Conservation (phyloP, 2,329 filamentous ascomycete genomes). For the Epichloe bromicola region DNA sequence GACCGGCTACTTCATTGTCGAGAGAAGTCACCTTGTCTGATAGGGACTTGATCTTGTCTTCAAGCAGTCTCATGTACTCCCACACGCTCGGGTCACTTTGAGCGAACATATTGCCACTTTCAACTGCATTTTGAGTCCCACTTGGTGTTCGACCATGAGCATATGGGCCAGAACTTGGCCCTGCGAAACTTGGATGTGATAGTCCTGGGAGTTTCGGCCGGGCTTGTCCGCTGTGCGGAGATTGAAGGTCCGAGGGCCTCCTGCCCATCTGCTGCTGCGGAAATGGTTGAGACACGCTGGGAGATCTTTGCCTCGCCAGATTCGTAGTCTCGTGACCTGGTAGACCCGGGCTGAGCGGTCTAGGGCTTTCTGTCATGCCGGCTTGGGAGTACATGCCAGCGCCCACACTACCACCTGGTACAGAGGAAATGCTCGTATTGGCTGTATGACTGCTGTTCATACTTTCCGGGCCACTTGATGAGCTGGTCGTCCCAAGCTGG, state of each 20-base stretch:
- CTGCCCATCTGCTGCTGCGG: constrained; percentile 48
- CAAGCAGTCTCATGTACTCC: constrained; percentile 59
- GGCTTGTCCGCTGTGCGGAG: constrained; percentile 34
- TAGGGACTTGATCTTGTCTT: constrained; percentile 35
- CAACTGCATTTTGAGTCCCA: constrained; percentile 39
- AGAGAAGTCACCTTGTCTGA: constrained; percentile 21
- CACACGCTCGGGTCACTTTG: constrained; percentile 51
- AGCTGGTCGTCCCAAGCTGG: constrained; percentile 36
- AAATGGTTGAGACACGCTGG: constrained; percentile 51
- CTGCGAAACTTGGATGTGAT: constrained; percentile 23
- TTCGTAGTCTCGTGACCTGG: constrained; percentile 38
- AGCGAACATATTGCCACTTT: constrained; percentile 55
- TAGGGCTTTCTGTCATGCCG: constrained; percentile 75
- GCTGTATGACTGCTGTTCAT: constrained; percentile 30
- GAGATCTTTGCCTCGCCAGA: constrained; percentile 46
- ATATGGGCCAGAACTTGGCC: constrained; percentile 18
- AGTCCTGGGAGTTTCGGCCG: constrained; percentile 25
- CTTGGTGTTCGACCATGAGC: constrained; percentile 28
- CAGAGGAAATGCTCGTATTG: constrained; percentile 35
- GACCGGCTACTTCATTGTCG: constrained; percentile 19
- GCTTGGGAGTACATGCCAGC: constrained; percentile 56
- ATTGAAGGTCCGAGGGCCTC: constrained; percentile 40
- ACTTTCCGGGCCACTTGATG: constrained; percentile 35
- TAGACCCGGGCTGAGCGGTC: constrained; percentile 59
- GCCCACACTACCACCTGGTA: constrained; percentile 32